Evolutionary conservation across 2,329 filamentous ascomycete genomes (phyloP), one percentile per base, ranked within the genome.

Genomic region (Pseudogymnoascus sp.): DNA sequence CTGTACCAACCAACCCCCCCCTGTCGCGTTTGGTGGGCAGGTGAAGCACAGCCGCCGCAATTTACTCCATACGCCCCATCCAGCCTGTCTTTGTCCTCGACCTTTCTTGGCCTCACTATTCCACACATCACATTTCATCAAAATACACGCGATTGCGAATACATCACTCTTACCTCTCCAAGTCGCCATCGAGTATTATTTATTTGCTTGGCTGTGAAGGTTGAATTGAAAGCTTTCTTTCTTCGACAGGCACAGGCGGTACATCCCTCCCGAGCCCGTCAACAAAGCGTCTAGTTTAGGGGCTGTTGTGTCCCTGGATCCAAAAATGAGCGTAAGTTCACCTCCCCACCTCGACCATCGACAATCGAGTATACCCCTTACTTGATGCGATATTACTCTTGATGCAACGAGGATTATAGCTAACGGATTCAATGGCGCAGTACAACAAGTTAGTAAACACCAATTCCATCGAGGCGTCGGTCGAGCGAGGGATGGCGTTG

Each of bases 381-480:
- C 54, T 22, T 37, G 30, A 20, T 11, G 54, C 54, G 30, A 38
- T 38, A 38, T 35, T 38, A 38, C 18, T 16, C 8, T 58, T 28
- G 18, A 58, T 34, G 18, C 12, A 3, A 35, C 25, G 22, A 37
- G 54, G 20, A 58, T 22, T 58, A 14, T 5, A 58, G 32, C 30
- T 58, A 58, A 34, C 35, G 30, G 2, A 12, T n/a, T 58, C 32
- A 58, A 58, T 78, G 74, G 67, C 70, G 63, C 74, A 82, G 80
- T 82, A 82, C 79, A 79, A 60, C 61, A 58, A 39, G 57, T 38
- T 28, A 38, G 64, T 54, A 59, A 20, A 66, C 62, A 66, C 62
- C 20, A 22, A 41, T 25, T 47, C 50, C 50, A 50, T 38, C 59
- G 60, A 60, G 39, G 59, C 59, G 60, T 34, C 58, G 32, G 12